Evolutionary conservation across 2,329 filamentous ascomycete genomes (phyloP), one percentile per base, ranked within the genome.

Genomic region (Ophiosphaerella korrae): DNA sequence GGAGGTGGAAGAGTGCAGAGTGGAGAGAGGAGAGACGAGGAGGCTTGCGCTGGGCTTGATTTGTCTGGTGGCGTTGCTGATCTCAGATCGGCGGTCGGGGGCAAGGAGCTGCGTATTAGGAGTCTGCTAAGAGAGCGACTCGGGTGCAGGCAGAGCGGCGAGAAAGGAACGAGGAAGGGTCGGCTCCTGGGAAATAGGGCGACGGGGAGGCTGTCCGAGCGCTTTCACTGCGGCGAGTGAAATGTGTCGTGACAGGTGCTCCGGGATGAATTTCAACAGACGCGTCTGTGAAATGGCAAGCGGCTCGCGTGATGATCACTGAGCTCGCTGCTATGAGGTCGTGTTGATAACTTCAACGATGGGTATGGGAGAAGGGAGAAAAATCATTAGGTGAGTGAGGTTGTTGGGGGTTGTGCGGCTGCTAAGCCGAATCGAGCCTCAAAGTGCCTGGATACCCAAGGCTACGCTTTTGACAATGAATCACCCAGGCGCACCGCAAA

Each of bases 271-370:
- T 71, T 72, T 74, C 72, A 62, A 72, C 68, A 72, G 70, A 67
- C 55, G 55, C 48, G 57, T 62, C 66, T 71, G 67, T 68, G 72
- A 74, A 74, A 69, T 69, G 60, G 66, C 68, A 64, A 68, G 70
- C 68, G 71, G 60, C 70, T 70, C 66, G 50, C 55, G 62, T 64
- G 58, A 62, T 48, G 37, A 48, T 50, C 58, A 66, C 59, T 57
- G 60, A 65, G 66, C 54, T 64, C 66, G 67, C 67, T 70, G 67
- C 64, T 60, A 50, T 42, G 52, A 58, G 57, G 57, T 61, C 59
- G 55, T 50, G 57, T 70, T 49, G 46, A 49, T 42, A 43, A 48
- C 62, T 71, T 70, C 69, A 63, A 49, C 60, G 64, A 70, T 70
- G 68, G 64, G 62, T 60, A 56, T 55, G 52, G 42, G 45, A 43